Percentiles rank a stretch among this genome's conserved stretches.
phyloP scores from a whole-genome alignment of 2,329 filamentous ascomycete species.

The Calonectria pseudoreteaudii region DNA sequence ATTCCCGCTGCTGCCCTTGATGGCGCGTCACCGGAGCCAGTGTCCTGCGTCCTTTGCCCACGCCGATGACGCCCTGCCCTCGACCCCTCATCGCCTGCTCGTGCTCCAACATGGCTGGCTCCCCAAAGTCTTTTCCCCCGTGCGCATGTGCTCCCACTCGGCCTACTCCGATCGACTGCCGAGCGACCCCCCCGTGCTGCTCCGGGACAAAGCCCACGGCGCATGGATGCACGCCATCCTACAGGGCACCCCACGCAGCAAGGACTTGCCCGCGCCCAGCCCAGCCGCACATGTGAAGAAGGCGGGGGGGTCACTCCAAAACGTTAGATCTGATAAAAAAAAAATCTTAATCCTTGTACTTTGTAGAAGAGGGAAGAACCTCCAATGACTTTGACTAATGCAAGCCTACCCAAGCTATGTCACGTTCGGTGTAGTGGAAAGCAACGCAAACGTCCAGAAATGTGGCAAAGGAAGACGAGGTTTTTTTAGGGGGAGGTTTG shows the following conservation, averaged over 20 bases:
- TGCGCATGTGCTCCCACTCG: constrained; percentile 9
- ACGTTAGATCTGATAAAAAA: constrained; percentile 24
- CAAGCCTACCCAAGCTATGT: neutral
- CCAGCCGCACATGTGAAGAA: constrained; percentile 1
- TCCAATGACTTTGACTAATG: neutral
- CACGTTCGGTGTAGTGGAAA: neutral
- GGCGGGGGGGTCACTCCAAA: neutral
- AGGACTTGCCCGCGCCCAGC: constrained; percentile 9
- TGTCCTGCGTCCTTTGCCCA: neutral
- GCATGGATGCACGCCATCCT: constrained; percentile 5
- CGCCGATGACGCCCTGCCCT: constrained; percentile 16
- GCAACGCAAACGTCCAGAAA: neutral
- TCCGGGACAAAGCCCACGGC: constrained; percentile 3
- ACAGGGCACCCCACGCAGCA: constrained; percentile 11
- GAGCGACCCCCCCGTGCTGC: constrained; percentile 23
- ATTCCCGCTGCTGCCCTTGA: constrained; percentile 13
- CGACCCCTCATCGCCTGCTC: constrained; percentile 5
- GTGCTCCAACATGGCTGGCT: neutral
- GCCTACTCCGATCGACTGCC: constrained; percentile 21
- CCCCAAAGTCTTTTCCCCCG: neutral
- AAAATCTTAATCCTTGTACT: neutral
- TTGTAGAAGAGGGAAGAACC: neutral
- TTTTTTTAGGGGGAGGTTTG: neutral
- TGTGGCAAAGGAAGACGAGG: neutral
- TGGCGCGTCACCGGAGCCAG: constrained; percentile 10